Evolutionary conservation across 2,329 filamentous ascomycete genomes (phyloP), one percentile per base, ranked within the genome.

Genomic region (Aaosphaeria pasadenensis): DNA sequence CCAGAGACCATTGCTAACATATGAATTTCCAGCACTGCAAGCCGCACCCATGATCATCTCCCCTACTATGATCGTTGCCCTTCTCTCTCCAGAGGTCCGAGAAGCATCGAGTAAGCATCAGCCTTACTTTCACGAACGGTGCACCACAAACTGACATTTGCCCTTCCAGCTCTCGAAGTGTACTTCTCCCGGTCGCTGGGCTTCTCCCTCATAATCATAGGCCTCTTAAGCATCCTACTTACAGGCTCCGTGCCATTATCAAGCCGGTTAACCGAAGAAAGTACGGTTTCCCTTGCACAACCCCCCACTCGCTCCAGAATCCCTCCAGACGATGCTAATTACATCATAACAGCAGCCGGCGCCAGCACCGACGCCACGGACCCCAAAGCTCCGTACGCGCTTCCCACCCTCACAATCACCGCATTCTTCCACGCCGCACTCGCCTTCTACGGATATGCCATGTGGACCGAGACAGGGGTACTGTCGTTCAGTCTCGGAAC

Each of bases 171-270:
- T 28, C 75, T 89, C 31, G 87, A 91, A 69, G 71, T 81, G 47
- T 92, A 92, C 77, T 85, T 91, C 66, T 83, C 83, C 44, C 86
- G 88, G 39, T 82, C 79, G 30, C 78, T 90, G 1, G 88, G 86
- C 53, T 74, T 91, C 48, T 74, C 83, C 30, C 78, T 90, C 40
- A 73, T 91, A 24, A 74, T 83, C 7, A 71, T 92, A 30, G 84
- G 83, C 31, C 62, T 84, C 5, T 70, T 87, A 9, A 78, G 79
- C n/a, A 71, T 91, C 35, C 75, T 89, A 33, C 77, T 91, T 30
- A 87, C 87, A 0, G 89, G 88, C 42, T 79, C 80, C 2, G 75
- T 92, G 5, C 88, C 88, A 1, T 70, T 91, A 9, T 79, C 77
- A 1, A 78, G 79, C n/a, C 65, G 72, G 24, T 62, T 76, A 7